These are phyloP conservation scores for Kwoniella bestiolae DNA, from an alignment of 768 basidiomycete genomes.

Conservation along the genomic window DNA sequence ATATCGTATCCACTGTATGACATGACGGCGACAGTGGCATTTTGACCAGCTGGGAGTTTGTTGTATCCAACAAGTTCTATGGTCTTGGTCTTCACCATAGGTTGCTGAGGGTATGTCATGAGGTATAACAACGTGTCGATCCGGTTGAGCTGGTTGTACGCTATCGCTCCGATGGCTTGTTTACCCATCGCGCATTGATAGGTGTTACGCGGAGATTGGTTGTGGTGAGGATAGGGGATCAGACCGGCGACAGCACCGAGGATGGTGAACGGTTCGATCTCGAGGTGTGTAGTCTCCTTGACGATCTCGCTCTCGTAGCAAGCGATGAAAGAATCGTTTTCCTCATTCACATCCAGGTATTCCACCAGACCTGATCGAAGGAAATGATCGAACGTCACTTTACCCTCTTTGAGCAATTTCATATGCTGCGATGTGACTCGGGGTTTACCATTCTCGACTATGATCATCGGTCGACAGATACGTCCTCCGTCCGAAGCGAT, in stretches of 20 bases:
- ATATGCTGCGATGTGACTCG: constrained; percentile 82
- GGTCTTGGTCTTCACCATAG: constrained; percentile 99
- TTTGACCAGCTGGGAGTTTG: constrained; percentile 94
- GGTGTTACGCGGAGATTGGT: constrained; percentile 98
- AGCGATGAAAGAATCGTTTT: constrained; percentile 96
- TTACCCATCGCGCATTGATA: constrained; percentile 99
- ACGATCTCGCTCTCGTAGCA: constrained; percentile 88
- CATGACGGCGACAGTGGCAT: constrained; percentile 98
- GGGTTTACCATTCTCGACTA: constrained; percentile 80
- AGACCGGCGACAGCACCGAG: constrained; percentile 97
- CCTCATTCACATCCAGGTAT: constrained; percentile 98
- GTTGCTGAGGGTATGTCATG: constrained; percentile 96
- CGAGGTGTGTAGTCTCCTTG: constrained; percentile 84
- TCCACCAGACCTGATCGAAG: constrained; percentile 89
- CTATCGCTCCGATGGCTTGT: constrained; percentile 98
- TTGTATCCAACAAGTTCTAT: constrained; percentile 97
- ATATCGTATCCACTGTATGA: constrained; percentile 99
- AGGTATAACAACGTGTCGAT: constrained; percentile 99
- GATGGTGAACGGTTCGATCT: constrained; percentile 97
- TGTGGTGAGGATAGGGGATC: constrained; percentile 99
- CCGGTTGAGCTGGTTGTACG: constrained; percentile 94
- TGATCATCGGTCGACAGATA: constrained; percentile 96
- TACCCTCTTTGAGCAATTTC: constrained; percentile 75
- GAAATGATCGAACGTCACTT: constrained; percentile 90
- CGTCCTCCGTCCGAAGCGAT: constrained; percentile 97